Base-by-base conservation (phyloP, 768 basidiomycete species). In the Sporobolomyces phaffii region DNA sequence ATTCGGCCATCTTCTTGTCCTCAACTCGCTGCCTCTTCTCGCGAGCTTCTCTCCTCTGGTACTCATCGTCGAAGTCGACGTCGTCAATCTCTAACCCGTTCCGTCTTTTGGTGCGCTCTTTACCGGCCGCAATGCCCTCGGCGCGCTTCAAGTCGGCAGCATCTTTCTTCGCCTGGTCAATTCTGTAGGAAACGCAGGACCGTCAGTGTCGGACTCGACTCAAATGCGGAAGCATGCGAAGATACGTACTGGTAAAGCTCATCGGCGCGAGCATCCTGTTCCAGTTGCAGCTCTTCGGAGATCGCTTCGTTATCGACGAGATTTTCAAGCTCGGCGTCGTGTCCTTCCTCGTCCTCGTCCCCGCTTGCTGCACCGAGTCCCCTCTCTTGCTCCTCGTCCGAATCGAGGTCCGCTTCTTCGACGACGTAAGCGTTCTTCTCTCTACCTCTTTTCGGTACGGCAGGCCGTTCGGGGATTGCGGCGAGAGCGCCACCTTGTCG, bases 51-150 rank as follows among this genome's bases (percentile, higher is more conserved):
- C 14, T 36, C 20, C 29, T 20, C 8, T n/a, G 18, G 18, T 51
- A 57, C 28, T 72, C 70, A 51, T 72, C 70, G 62, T 72, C 62
- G 15, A 64, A 68, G 22, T 72, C 70, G 52, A 66, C 69, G 62
- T 70, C 69, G 24, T 24, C 38, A n/a, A 70, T 57, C 2, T 70
- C 69, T 49, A 28, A 9, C 1, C 38, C 60, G 18, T 33, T 31
- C 44, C 62, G 52, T 9, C 38, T 38, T 50, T 68, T 67, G 45
- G 51, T 38, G 18, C 70, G 70, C 51, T 64, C 62, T 40, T 64
- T 67, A 34, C 70, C 70, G 36, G 24, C 70, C 18, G 53, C 65
- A 38, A 72, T 48, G 44, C 38, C 29, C 50, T 72, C 47, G 22
- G 66, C 70, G 0, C 50, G 58, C 41, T 40, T 53, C 24, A 62